Percentiles rank a stretch among this genome's conserved stretches.
Evolutionary conservation across 2,329 filamentous ascomycete genomes (phyloP).

Genomic region (Graphilbum sp.): DNA sequence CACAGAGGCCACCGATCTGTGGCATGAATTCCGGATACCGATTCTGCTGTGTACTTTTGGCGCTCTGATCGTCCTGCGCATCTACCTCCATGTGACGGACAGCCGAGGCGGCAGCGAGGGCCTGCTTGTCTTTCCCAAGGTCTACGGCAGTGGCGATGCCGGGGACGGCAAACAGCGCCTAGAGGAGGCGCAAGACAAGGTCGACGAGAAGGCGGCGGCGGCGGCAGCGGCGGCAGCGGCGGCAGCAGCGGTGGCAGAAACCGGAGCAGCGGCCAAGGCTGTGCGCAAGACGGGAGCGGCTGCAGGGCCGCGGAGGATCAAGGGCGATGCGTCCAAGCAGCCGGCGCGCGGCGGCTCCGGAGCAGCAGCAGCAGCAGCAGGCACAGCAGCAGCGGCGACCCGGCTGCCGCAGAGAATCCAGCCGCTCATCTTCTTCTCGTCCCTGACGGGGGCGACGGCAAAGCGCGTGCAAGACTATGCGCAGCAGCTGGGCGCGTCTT

Average conservation of each 20-base stretch:
- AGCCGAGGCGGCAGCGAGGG: conserved; percentile 15
- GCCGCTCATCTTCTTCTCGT: conserved; percentile 75
- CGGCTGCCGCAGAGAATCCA: conserved; percentile 32
- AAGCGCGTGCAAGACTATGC: conserved; percentile 49
- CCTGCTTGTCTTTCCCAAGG: conserved; percentile 20
- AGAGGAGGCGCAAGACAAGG: neutral
- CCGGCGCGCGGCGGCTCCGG: conserved; percentile 3
- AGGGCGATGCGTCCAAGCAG: conserved; percentile 17
- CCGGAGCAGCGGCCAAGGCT: neutral
- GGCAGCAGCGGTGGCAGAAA: too few species aligned
- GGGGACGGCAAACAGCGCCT: neutral
- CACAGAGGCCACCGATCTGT: conserved; percentile 19
- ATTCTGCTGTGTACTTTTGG: conserved; percentile 24
- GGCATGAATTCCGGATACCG: conserved; percentile 29
- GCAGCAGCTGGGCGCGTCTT: conserved; percentile 33
- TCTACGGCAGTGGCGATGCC: conserved; percentile 12
- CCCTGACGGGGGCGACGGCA: conserved; percentile 70
- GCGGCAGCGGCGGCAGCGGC: neutral
- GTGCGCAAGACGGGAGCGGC: conserved; percentile 6
- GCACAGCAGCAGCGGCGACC: conserved; percentile 14
- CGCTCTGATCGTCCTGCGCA: conserved; percentile 21
- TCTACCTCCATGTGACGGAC: conserved; percentile 23
- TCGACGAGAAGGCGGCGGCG: neutral
- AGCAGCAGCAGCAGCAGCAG: conserved; percentile 7
- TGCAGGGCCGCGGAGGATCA: conserved; percentile 29